Conservation (phyloP, 2,329 filamentous ascomycete genomes). For the Tolypocladium ophioglossoides region DNA sequence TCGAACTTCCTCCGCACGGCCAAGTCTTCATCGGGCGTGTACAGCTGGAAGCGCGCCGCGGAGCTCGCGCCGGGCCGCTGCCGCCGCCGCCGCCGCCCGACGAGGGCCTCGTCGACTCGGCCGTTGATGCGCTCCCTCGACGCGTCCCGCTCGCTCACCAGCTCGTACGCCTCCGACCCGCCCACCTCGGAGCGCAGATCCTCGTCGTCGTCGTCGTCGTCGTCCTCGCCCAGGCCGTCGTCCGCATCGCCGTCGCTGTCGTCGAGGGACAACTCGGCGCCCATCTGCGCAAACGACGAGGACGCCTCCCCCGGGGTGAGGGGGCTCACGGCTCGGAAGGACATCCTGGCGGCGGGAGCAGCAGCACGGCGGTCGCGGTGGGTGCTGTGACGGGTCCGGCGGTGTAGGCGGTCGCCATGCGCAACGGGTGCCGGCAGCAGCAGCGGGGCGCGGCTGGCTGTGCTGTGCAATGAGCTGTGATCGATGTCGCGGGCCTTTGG, state of each 20-base stretch:
- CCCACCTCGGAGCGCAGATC: constrained; percentile 21
- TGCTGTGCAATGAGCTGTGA: background rate
- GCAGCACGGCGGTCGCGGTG: background rate
- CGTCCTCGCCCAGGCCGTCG: constrained; percentile 13
- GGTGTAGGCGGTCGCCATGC: background rate
- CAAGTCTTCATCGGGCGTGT: constrained; percentile 58
- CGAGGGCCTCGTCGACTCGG: constrained; percentile 12
- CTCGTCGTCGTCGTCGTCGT: constrained; percentile 10
- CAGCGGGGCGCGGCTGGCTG: background rate
- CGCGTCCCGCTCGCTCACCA: constrained; percentile 11
- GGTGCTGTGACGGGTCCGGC: background rate
- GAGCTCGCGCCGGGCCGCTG: constrained; percentile 11
- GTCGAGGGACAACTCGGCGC: constrained; percentile 24
- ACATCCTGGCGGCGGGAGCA: background rate
- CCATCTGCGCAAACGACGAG: constrained; percentile 29
- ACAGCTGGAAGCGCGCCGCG: constrained; percentile 28
- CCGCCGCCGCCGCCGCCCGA: background rate
- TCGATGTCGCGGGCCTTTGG: background rate
- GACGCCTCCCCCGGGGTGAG: constrained; percentile 13
- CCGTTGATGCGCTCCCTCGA: background rate
- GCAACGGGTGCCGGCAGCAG: background rate
- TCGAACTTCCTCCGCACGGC: constrained; percentile 68
- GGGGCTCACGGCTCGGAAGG: constrained; percentile 6
- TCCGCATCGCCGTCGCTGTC: too few relatives aligned
- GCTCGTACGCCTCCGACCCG: constrained; percentile 22